Percentiles rank a stretch among this genome's conserved stretches.
phyloP scores from a whole-genome alignment of 495 filamentous ascomycete genomes.

The Durotheca rogersii region DNA sequence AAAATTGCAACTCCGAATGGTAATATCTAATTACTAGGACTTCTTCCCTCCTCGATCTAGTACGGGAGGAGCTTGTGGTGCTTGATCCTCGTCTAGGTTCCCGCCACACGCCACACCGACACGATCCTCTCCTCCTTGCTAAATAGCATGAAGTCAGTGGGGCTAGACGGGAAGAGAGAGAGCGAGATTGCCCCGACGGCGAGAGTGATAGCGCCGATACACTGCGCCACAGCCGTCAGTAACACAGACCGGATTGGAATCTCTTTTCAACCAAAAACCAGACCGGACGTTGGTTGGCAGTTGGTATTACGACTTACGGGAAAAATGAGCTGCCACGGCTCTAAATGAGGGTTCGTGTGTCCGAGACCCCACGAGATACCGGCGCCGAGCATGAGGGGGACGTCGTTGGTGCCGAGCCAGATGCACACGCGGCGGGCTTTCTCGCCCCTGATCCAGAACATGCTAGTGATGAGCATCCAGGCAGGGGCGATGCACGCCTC shows the following conservation, averaged over 20 bases:
- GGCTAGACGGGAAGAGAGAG: background rate
- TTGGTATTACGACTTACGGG: background rate
- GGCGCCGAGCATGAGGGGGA: background rate
- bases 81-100: background rate
- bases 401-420: background rate
- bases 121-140: background rate
- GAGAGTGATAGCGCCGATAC: background rate
- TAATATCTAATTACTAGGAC: no score
- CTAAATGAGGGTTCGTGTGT: background rate
- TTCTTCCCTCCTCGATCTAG: background rate
- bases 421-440: slow-evolving; percentile 43
- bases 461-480: slow-evolving; percentile 52
- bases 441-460: slow-evolving; percentile 54
- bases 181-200: background rate
- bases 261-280: background rate
- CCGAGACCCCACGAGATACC: background rate
- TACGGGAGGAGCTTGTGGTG: background rate
- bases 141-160: background rate
- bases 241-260: background rate
- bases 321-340: background rate
- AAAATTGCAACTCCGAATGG: no score
- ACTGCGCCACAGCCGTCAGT: background rate
- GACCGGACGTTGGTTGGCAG: background rate
- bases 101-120: background rate
- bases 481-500: slow-evolving; percentile 52